A percentile compares a stretch with the other conserved stretches of the same genome.
These are phyloP conservation scores for Vigna radiata DNA, from an alignment of 306 rosid genomes.

Conservation along the genomic window DNA sequence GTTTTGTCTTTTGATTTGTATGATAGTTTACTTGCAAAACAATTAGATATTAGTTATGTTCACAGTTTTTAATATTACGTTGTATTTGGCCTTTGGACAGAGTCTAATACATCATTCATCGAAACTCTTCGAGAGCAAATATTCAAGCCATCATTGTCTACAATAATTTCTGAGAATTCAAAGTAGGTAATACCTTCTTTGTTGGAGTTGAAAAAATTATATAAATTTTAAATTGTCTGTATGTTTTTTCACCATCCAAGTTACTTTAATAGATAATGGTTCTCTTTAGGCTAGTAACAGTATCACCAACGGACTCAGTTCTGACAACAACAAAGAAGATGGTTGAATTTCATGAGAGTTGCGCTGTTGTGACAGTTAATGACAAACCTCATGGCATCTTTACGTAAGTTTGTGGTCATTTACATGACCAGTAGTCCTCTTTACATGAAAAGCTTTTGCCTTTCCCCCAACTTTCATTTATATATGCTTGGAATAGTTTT, in stretches of 20 bases:
- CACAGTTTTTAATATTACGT: conserved; percentile 23
- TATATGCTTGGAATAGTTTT: conserved; percentile 20
- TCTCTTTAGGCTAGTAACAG: conserved; percentile 75
- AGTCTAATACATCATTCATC: conserved; percentile 79
- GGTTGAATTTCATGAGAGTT: conserved; percentile 80
- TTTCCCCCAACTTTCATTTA: neutral
- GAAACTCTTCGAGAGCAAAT: conserved; percentile 88
- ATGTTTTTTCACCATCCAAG: conserved; percentile 37
- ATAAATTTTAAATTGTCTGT: conserved; percentile 22
- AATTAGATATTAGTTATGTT: conserved; percentile 3
- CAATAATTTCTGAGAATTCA: conserved; percentile 87
- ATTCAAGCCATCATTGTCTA: conserved; percentile 94
- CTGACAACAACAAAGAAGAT: conserved; percentile 80
- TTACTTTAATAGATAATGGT: conserved; percentile 47
- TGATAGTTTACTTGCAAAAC: conserved; percentile 1
- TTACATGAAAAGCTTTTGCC: conserved; percentile 7
- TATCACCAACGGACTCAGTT: conserved; percentile 82
- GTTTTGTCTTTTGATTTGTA: conserved; percentile 28
- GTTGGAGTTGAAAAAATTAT: conserved; percentile 32
- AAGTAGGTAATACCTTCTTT: conserved; percentile 92
- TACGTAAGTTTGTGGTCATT: conserved; percentile 66
- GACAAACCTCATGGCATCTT: conserved; percentile 87
- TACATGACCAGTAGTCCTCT: neutral
- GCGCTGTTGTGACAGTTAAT: conserved; percentile 88
- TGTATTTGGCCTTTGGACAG: conserved; percentile 57